A percentile compares a stretch with the other conserved stretches of the same genome.
These are phyloP conservation scores for Pseudocercospora fijiensis DNA, from an alignment of 2,329 filamentous ascomycete species.

Conservation along the genomic window DNA sequence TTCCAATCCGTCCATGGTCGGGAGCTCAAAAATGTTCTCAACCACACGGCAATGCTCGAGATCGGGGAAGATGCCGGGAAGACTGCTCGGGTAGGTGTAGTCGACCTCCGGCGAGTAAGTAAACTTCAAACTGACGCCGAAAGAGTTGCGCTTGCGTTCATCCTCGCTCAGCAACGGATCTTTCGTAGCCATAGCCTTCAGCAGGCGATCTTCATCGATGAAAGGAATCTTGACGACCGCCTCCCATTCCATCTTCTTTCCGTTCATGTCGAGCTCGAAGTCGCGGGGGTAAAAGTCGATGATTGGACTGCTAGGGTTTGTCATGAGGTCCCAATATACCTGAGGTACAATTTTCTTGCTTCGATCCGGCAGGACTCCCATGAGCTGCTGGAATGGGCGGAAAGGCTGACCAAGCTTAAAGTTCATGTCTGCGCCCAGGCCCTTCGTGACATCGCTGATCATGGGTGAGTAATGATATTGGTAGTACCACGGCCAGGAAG, in stretches of 20 bases:
- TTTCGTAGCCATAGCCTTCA: conserved; percentile 81
- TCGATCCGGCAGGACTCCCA: conserved; percentile 95
- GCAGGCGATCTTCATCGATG: conserved; percentile 85
- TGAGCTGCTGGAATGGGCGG: conserved; percentile 90
- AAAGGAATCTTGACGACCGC: conserved; percentile 99
- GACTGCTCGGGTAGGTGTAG: conserved; percentile 81
- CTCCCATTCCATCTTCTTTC: conserved; percentile 99
- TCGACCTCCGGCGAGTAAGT: conserved; percentile 75
- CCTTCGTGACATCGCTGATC: conserved; percentile 92
- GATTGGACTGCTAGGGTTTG: conserved; percentile 82
- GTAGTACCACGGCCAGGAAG: conserved; percentile 99
- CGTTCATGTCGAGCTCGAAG: conserved; percentile 98
- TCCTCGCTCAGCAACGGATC: conserved; percentile 74
- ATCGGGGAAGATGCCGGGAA: conserved; percentile 87
- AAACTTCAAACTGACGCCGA: conserved; percentile 90
- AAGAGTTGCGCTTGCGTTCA: conserved; percentile 81
- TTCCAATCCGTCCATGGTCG: conserved; percentile 84
- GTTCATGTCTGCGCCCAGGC: conserved; percentile 80
- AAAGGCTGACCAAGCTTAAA: conserved; percentile 96
- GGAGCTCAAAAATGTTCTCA: conserved; percentile 94
- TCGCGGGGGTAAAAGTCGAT: conserved; percentile 97
- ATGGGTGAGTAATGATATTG: conserved; percentile 94
- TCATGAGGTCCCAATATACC: conserved; percentile 91
- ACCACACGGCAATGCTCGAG: conserved; percentile 83
- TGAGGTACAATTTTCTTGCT: conserved; percentile 93